Conservation (phyloP, 352 stramenopile genomes). For the Phytophthora meadii region DNA sequence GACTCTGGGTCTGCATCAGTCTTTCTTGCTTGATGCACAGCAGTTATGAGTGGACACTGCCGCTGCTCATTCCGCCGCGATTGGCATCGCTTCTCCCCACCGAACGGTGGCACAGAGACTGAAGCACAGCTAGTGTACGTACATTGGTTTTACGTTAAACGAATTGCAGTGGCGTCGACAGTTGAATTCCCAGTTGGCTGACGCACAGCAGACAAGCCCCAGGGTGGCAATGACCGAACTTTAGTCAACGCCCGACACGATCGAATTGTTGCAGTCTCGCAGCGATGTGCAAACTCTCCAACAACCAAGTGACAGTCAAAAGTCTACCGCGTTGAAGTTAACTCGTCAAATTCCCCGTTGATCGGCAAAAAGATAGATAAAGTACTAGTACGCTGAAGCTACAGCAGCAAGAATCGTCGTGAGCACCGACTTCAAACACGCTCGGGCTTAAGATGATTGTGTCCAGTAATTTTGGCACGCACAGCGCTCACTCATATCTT, state of each 20-base stretch:
- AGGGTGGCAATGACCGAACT: background rate
- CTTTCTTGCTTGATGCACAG: conserved; percentile 13
- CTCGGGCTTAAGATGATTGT: background rate
- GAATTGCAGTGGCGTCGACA: conserved; percentile 25
- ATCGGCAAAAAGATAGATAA: too few species aligned
- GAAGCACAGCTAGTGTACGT: background rate
- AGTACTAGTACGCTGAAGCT: conserved; percentile 44
- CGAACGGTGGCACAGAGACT: background rate
- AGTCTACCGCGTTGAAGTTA: background rate
- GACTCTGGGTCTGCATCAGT: conserved; percentile 1
- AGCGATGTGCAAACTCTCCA: background rate
- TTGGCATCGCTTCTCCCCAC: conserved; percentile 2
- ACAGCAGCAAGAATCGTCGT: conserved; percentile 37
- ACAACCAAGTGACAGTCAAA: conserved; percentile 29
- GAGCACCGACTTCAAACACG: conserved; percentile 20
- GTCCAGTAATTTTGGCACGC: too few species aligned
- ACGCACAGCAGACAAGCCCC: conserved; percentile 26
- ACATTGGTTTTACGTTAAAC: conserved; percentile 4
- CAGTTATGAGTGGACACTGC: conserved; percentile 6
- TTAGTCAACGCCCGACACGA: conserved; percentile 6
- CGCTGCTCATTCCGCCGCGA: conserved; percentile 1
- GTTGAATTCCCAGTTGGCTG: conserved; percentile 8
- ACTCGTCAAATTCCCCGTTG: too few species aligned
- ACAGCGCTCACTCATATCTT: background rate
- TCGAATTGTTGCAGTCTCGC: conserved; percentile 9